A percentile compares a stretch with the other conserved stretches of the same genome.
These are phyloP conservation scores for Seiridium unicorne DNA, from an alignment of 2,329 filamentous ascomycete species.

Conservation along the genomic window DNA sequence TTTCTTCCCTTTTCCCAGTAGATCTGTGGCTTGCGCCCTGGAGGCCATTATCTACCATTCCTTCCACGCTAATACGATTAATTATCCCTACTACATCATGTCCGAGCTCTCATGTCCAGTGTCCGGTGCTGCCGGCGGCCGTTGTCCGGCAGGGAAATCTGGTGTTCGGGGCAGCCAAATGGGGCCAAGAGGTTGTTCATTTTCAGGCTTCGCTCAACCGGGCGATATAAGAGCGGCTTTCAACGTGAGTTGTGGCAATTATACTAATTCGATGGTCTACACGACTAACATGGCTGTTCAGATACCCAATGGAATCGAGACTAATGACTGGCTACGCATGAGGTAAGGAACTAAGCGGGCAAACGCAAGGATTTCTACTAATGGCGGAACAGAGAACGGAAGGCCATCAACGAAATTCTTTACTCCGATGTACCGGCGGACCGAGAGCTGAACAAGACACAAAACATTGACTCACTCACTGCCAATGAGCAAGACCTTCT, in stretches of 20 bases:
- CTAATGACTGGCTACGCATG: conserved; percentile 44
- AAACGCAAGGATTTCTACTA: conserved; percentile 4
- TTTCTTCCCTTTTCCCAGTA: conserved; percentile 4
- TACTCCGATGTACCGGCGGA: conserved; percentile 42
- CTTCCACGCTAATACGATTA: not conserved
- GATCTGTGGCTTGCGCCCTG: conserved; percentile 8
- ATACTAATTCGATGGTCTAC: conserved; percentile 9
- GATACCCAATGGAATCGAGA: conserved; percentile 44
- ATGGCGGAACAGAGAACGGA: conserved; percentile 34
- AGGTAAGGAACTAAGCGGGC: conserved; percentile 25
- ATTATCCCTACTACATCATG: conserved; percentile 10
- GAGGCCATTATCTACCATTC: conserved; percentile 3
- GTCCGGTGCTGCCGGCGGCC: conserved; percentile 21
- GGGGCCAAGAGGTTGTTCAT: conserved; percentile 32
- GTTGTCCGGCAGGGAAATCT: conserved; percentile 25
- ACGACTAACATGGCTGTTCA: conserved; percentile 12
- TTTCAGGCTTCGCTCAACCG: conserved; percentile 31
- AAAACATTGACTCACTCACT: conserved; percentile 47
- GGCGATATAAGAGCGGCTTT: conserved; percentile 33
- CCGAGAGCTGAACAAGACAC: conserved; percentile 36
- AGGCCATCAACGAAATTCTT: conserved; percentile 46
- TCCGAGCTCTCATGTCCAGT: conserved; percentile 26
- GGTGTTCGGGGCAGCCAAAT: conserved; percentile 25
- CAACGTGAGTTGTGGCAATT: conserved; percentile 13
- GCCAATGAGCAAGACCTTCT: conserved; percentile 47